Evolutionary conservation across 2,329 filamentous ascomycete genomes (phyloP), one percentile per base, ranked within the genome.

Genomic region (Penicillium sp.): DNA sequence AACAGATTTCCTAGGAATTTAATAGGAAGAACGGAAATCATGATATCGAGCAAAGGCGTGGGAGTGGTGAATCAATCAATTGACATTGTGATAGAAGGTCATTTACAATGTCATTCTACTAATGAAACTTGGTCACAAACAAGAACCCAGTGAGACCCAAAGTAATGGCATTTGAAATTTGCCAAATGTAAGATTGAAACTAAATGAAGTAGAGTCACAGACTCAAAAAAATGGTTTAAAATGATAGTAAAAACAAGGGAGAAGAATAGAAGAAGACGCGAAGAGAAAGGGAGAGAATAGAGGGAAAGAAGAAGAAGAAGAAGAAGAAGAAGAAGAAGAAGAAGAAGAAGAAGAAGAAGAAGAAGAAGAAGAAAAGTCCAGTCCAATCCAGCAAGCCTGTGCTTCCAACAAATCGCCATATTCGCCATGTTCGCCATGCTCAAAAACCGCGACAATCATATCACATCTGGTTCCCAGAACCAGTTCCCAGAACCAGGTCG

Each of bases 161-260:
- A 21, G 22, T 22, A 8, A 27, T 27, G 24, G 24, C 24, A 27
- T 27, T 27, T 21, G 34, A 49, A 13, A 22, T 44, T 3, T 7
- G 18, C 41, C 38, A 39, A 34, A 9, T 21, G 2, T 32, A 22
- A 47, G 24, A 27, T 32, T 38, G 40, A n/a, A 48, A 18, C 34
- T 32, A n/a, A 36, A 40, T 49, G 18, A 34, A 40, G n/a, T 6
- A 21, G 47, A 53, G 54, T 52, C 47, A 31, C 54, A 24, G 54
- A 58, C 53, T 31, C 49, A 24, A 6, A 24, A 6, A 40, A 45
- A 24, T 29, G 45, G 47, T 27, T 45, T 46, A 42, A 51, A 49
- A 40, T 21, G 29, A 18, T 45, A 43, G 46, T 29, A 45, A 43
- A 29, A 55, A 54, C 34, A 48, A 41, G 45, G 32, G 36, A 18